Base-by-base conservation (phyloP, 352 stramenopile species). In the Globisporangium megalacanthum region DNA sequence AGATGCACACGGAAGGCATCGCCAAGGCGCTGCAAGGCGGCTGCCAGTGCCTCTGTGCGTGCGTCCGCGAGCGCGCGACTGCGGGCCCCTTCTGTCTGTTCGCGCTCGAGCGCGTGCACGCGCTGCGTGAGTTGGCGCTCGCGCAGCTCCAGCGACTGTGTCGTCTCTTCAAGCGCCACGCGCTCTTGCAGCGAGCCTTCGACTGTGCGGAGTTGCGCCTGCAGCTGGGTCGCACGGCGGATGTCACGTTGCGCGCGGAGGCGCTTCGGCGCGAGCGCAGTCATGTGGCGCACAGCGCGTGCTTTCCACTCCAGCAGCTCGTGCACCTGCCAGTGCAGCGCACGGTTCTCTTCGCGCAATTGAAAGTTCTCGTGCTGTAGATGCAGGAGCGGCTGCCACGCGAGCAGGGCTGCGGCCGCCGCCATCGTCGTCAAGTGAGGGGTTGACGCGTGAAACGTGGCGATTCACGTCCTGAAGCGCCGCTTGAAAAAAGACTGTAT, bases 321-420 rank as follows among this genome's bases (percentile, higher is more conserved):
- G 25, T 65, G 65, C 31, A 87, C 66, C 46, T 89, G 66, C 25
- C 62, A 77, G 17, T 72, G 70, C 49, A 84, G 39, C 45, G 9
- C 19, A 31, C 71, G 66, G 49, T 81, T 85, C 61, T 86, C 72
- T 35, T 86, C 75, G 17, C 75, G 78, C 31, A 88, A 54, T 25
- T 82, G 65, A 54, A 79, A 88, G 65, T 88, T 88, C 31, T 81
- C 73, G 51, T 82, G 77, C 60, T 88, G 68, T 3, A 88, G 66
- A 45, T 80, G 67, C 46, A 80, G 65, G 59, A 88, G 62, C 4
- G 75, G 75, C 64, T 85, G 72, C 54, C 67, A 86, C 14, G 78
- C 73, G 5, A 84, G 61, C 66, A 86, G 58, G 36, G 60, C 66
- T 25, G 75, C 68, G 20, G 73, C 73, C 33, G 72, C 60, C 49